These are phyloP conservation scores for Fremontodendron californicum DNA, from an alignment of 345 rosid genomes.

Conservation along the genomic window DNA sequence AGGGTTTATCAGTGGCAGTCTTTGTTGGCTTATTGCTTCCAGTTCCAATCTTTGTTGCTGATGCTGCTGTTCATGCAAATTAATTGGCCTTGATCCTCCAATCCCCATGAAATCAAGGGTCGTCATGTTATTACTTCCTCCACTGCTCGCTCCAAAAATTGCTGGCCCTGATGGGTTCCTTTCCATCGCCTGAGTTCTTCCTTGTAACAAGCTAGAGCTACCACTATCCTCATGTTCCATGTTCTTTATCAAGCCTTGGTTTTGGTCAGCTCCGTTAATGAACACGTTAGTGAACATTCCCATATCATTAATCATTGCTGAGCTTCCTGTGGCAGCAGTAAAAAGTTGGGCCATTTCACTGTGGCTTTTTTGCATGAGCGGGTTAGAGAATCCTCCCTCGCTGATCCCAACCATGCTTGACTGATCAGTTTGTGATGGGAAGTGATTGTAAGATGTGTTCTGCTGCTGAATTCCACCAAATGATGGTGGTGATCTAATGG, in stretches of 20 bases:
- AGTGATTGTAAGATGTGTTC: constrained; percentile 26
- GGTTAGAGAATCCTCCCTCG: constrained; percentile 31
- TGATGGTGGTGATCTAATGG: constrained; percentile 27
- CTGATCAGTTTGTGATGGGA: constrained; percentile 27
- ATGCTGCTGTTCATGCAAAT: constrained; percentile 33
- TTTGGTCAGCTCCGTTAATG: constrained; percentile 25
- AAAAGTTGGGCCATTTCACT: constrained; percentile 38
- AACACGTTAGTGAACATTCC: constrained; percentile 46
- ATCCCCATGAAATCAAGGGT: constrained; percentile 61
- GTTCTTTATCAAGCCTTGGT: constrained; percentile 25
- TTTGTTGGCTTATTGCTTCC: constrained; percentile 45
- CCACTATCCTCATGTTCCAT: constrained; percentile 29
- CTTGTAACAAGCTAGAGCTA: constrained; percentile 21
- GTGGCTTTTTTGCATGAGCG: constrained; percentile 22
- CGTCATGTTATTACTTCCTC: constrained; percentile 28
- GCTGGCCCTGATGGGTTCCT: constrained; percentile 21
- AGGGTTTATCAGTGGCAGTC: constrained; percentile 38
- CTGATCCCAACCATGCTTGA: constrained; percentile 30
- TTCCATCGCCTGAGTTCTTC: constrained; percentile 24
- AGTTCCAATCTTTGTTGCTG: constrained; percentile 31
- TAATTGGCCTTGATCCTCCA: constrained; percentile 34
- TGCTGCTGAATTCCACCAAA: constrained; percentile 29
- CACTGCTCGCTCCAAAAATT: constrained; percentile 26
- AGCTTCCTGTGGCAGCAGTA: constrained; percentile 22
- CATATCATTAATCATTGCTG: constrained; percentile 36